Evolutionary conservation across 495 filamentous ascomycete genomes (phyloP), one percentile per base, ranked within the genome.

Genomic region (Tuber aestivum): DNA sequence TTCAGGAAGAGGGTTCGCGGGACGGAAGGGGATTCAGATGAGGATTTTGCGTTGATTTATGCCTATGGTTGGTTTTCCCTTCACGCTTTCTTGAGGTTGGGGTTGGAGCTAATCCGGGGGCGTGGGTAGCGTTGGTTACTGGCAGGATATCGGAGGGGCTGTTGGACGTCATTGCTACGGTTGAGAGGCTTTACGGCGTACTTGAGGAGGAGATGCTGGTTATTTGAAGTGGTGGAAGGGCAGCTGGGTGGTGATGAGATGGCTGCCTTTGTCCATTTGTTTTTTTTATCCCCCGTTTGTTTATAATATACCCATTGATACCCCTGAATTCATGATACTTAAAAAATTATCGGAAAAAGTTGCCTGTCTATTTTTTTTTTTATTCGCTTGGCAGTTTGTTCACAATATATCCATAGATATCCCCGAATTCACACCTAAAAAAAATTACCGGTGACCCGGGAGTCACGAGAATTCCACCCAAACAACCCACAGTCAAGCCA

Each of bases 1-100:
- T 97, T 94, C 84, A 86, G 94, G 81, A 88, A 90, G 73, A 88
- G 87, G n/a, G 87, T 82, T 44, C 76, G 87, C n/a, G 86, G 81
- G 14, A 82, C 77, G 14, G 85, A 86, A 32, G 83, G 85, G 41
- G 86, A 88, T 4, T 88, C 85, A 1, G 91, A 93, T 76, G 89
- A 91, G 75, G 91, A 93, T 76, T 92, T 90, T 82, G 89, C 90
- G 61, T 79, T 92, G 73, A 83, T 92, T 8, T 93, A 92, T 86
- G 90, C 91, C n/a, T 93, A 91, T 83, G 88, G 90, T 92, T 82
- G 82, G 86, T 81, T 79, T 35, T 32, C 20, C 37, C n/a, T 7
- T n/a, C 35, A 41, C 14, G n/a, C 50, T 56, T 12, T 27, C n/a
- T 56, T 27, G n/a, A 27, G 9, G 0, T 61, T 12, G 10, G 50